Percentiles rank a stretch among this genome's conserved stretches.
phyloP scores from a whole-genome alignment of 805 yeast species.

The Cyberlindnera suaveolens region DNA sequence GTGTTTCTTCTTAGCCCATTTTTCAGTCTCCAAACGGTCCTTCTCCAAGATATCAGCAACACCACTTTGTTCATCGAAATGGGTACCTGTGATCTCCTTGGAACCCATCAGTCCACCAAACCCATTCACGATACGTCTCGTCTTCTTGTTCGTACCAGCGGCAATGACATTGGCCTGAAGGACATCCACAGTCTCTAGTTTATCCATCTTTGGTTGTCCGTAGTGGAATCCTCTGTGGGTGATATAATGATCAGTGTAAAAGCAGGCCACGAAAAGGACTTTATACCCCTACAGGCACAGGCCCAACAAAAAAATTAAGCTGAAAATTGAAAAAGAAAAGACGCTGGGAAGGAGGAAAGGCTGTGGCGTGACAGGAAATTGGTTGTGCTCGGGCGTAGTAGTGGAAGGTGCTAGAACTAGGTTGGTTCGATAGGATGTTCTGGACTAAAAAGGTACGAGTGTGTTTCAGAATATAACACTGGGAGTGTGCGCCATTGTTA shows the following conservation, averaged over 20 bases:
- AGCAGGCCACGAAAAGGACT: background rate
- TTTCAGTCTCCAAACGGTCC: conserved; percentile 35
- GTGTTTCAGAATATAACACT: no score
- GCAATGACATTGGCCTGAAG: conserved; percentile 72
- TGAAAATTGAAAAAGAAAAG: background rate
- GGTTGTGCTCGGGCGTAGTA: no score
- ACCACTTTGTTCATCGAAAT: conserved; percentile 53
- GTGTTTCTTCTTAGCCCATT: conserved; percentile 39
- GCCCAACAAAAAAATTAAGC: background rate
- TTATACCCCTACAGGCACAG: no score
- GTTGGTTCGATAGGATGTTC: no score
- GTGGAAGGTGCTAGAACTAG: no score
- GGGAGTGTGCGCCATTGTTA: no score
- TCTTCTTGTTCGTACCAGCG: conserved; percentile 70
- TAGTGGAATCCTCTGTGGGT: background rate
- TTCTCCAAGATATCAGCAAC: conserved; percentile 40
- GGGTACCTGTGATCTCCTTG: conserved; percentile 59
- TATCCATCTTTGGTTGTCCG: conserved; percentile 6
- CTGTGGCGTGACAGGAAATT: no score
- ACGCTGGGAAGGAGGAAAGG: background rate
- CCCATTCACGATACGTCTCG: conserved; percentile 70
- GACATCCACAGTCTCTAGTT: conserved; percentile 43
- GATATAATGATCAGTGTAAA: background rate
- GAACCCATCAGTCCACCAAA: conserved; percentile 82
- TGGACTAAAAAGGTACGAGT: no score